These are phyloP conservation scores for Kodamaea suecica DNA, from an alignment of 1,139 yeast genomes.

Conservation along the genomic window DNA sequence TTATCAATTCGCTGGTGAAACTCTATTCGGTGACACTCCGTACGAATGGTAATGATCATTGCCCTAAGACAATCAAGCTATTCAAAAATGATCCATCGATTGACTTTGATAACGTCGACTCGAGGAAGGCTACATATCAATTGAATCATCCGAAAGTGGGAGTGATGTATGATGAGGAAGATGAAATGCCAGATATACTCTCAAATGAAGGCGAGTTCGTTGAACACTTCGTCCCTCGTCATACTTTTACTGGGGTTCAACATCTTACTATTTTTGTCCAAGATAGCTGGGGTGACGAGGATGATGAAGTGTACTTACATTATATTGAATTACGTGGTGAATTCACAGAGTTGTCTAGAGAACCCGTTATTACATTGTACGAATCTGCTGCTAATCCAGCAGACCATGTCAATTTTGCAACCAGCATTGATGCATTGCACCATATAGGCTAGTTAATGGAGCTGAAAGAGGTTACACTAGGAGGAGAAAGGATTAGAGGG, in stretches of 20 bases:
- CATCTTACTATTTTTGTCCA: slow-evolving; percentile 67
- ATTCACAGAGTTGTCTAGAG: slow-evolving; percentile 55
- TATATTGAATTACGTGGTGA: slow-evolving; percentile 85
- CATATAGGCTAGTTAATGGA: slow-evolving; percentile 1
- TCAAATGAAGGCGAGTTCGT: slow-evolving; percentile 55
- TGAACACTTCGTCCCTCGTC: slow-evolving; percentile 80
- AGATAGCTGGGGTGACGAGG: slow-evolving; percentile 46
- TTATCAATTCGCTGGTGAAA: slow-evolving; percentile 70
- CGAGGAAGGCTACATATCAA: slow-evolving; percentile 48
- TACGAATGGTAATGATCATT: slow-evolving; percentile 56
- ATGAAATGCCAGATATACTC: slow-evolving; percentile 32
- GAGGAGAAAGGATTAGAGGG: no score
- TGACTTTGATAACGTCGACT: slow-evolving; percentile 65
- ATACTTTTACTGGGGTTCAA: slow-evolving; percentile 66
- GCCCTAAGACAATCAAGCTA: slow-evolving; percentile 68
- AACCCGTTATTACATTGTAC: slow-evolving; percentile 72
- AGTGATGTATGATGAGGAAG: slow-evolving; percentile 31
- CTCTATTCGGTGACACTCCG: slow-evolving; percentile 71
- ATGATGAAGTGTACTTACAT: slow-evolving; percentile 51
- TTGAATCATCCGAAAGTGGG: slow-evolving; percentile 68
- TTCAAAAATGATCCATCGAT: slow-evolving; percentile 68
- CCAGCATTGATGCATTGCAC: slow-evolving; percentile 9
- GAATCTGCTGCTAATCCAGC: slow-evolving; percentile 93
- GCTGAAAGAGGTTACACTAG: no score
- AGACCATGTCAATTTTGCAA: slow-evolving; percentile 61